Evolutionary conservation across 1,139 yeast species (phyloP).

Genomic region (Suhomyces guaymorum): DNA sequence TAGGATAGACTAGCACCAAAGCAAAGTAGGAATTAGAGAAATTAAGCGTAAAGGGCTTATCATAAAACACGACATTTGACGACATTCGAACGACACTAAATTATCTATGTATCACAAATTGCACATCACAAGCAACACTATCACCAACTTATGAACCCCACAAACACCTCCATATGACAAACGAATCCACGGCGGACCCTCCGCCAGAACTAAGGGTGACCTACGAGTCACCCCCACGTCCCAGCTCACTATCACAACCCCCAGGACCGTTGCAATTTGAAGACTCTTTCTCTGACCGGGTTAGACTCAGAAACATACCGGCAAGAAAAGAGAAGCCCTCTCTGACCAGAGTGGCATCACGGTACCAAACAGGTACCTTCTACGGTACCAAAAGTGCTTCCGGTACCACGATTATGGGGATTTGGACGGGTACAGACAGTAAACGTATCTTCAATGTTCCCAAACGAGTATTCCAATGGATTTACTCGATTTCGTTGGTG

Average conservation of each 20-base stretch:
- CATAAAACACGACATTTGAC: no score
- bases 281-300: constrained; percentile 5
- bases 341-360: background rate
- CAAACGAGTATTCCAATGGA: constrained; percentile 45
- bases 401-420: constrained; percentile 8
- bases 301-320: constrained; percentile 6
- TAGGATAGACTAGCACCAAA: no score
- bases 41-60: no score
- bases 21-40: no score
- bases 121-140: background rate
- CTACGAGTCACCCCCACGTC: background rate
- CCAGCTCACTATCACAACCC: background rate
- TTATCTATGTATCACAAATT: background rate
- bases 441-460: constrained; percentile 30
- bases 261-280: constrained; percentile 1
- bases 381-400: constrained; percentile 2
- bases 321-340: background rate
- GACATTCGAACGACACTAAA: background rate
- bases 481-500: constrained; percentile 56
- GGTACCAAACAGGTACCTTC: constrained; percentile 1
- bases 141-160: background rate
- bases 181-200: background rate
- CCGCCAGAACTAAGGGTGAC: background rate
- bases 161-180: background rate
- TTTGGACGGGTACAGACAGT: constrained; percentile 8